Evolutionary conservation across 2,329 filamentous ascomycete genomes (phyloP).

Genomic region (Coniochaeta sp.): DNA sequence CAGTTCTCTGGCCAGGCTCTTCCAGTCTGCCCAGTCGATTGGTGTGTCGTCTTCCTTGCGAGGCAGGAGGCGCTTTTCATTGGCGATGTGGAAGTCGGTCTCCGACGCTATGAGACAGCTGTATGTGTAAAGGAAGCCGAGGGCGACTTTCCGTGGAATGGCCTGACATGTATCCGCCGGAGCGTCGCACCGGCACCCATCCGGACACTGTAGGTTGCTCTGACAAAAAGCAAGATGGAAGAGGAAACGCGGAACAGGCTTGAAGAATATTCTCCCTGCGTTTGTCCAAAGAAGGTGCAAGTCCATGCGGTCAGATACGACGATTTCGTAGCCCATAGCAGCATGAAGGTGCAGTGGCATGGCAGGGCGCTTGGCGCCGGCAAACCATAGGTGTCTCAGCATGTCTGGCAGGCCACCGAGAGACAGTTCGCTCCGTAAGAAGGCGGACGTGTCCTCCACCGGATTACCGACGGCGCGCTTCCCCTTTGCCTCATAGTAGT

Average conservation of each 20-base stretch:
- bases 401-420: slow-evolving; percentile 5
- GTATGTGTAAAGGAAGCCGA: slow-evolving; percentile 14
- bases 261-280: slow-evolving; percentile 6
- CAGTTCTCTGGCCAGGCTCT: slow-evolving; percentile 7
- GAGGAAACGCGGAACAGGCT: slow-evolving; percentile 8
- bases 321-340: slow-evolving; percentile 11
- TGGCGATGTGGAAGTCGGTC: slow-evolving; percentile 12
- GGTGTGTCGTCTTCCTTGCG: slow-evolving; percentile 5
- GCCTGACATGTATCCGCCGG: not conserved
- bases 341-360: slow-evolving; percentile 13
- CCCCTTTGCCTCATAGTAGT: slow-evolving; percentile 5
- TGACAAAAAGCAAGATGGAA: slow-evolving; percentile 5
- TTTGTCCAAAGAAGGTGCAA: slow-evolving; percentile 8
- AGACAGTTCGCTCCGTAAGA: slow-evolving; percentile 7
- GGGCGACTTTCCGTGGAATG: slow-evolving; percentile 5
- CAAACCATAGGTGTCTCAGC: slow-evolving; percentile 8
- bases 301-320: slow-evolving; percentile 17
- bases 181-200: too few relatives aligned
- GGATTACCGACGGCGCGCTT: slow-evolving; percentile 7
- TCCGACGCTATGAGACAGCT: slow-evolving; percentile 11
- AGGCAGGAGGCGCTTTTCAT: slow-evolving; percentile 9
- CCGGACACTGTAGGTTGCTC: slow-evolving; percentile 1
- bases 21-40: slow-evolving; percentile 10
- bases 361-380: slow-evolving; percentile 7
- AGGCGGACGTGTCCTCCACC: slow-evolving; percentile 4